phyloP scores from a whole-genome alignment of 306 rosid species.

The Vachellia collinsii region DNA sequence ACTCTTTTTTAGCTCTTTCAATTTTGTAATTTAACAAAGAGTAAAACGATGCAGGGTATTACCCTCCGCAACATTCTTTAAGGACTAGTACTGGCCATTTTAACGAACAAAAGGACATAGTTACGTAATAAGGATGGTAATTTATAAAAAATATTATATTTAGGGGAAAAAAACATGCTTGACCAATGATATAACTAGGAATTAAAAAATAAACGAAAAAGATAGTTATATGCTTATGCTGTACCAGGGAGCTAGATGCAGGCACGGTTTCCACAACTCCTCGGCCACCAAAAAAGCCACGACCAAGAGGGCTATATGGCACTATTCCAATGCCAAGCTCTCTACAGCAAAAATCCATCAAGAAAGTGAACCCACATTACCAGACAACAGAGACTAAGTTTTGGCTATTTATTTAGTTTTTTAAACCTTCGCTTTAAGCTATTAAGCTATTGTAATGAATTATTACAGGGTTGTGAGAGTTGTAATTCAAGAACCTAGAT shows the following conservation, averaged over 20 bases:
- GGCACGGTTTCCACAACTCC: slow-evolving; percentile 66
- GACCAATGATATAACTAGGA: not conserved
- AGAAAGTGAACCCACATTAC: not conserved
- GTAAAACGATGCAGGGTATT: too few relatives aligned
- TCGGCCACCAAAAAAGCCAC: slow-evolving; percentile 87
- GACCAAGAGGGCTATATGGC: slow-evolving; percentile 88
- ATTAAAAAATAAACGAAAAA: not conserved
- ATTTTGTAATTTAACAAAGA: not conserved
- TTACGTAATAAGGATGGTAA: not conserved
- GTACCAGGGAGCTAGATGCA: slow-evolving; percentile 54
- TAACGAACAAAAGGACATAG: not conserved
- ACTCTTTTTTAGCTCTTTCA: not conserved
- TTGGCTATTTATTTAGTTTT: not conserved
- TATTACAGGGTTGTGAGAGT: not conserved
- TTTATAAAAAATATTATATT: too few relatives aligned
- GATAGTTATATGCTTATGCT: slow-evolving; percentile 5
- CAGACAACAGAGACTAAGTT: not conserved
- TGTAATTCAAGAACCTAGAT: not conserved
- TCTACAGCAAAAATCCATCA: slow-evolving; percentile 37
- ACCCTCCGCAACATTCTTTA: not conserved
- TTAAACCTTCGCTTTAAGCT: not conserved
- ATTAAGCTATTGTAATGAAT: not conserved
- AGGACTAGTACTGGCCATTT: not conserved
- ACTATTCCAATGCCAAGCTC: slow-evolving; percentile 85
- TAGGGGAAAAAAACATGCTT: not conserved